phyloP scores from a whole-genome alignment of 176 grass and related monocot species.

The Tillandsia leiboldiana region DNA sequence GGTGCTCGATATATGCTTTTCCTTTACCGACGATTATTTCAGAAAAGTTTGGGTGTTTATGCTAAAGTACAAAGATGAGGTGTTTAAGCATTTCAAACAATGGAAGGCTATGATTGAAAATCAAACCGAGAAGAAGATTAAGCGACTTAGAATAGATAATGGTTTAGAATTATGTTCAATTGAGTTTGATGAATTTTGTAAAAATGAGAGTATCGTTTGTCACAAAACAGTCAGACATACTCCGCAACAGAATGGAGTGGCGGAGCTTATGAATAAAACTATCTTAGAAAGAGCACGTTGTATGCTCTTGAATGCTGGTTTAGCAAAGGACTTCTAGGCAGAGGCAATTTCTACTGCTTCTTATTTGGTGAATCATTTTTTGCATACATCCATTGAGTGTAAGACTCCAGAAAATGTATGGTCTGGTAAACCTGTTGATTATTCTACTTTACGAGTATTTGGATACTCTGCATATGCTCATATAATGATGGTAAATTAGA shows the following conservation, averaged over 20 bases:
- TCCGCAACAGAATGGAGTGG: slow-evolving; percentile 2
- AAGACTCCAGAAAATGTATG: slow-evolving; percentile 13
- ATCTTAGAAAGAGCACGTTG: slow-evolving; percentile 9
- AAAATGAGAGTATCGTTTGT: background rate
- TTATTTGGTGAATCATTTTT: too few relatives aligned
- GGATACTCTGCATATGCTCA: background rate
- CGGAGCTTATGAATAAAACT: slow-evolving; percentile 15
- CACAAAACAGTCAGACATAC: background rate
- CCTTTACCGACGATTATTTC: background rate
- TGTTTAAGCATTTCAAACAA: background rate
- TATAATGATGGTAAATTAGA: too few relatives aligned
- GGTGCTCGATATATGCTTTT: background rate
- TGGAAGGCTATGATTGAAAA: background rate
- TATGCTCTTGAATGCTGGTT: slow-evolving; percentile 14
- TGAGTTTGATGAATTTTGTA: background rate
- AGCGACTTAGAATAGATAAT: background rate
- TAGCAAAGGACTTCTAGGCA: background rate
- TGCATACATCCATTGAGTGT: background rate
- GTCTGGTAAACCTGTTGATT: too few relatives aligned
- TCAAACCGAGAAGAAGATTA: background rate
- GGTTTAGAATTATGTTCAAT: background rate
- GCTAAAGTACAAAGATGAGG: background rate
- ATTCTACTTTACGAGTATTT: background rate
- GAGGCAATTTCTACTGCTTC: background rate
- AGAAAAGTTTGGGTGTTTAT: background rate